A percentile compares a stretch with the other conserved stretches of the same genome.
Conservation (phyloP, 2,329 filamentous ascomycete species). For the Claviceps monticola region DNA sequence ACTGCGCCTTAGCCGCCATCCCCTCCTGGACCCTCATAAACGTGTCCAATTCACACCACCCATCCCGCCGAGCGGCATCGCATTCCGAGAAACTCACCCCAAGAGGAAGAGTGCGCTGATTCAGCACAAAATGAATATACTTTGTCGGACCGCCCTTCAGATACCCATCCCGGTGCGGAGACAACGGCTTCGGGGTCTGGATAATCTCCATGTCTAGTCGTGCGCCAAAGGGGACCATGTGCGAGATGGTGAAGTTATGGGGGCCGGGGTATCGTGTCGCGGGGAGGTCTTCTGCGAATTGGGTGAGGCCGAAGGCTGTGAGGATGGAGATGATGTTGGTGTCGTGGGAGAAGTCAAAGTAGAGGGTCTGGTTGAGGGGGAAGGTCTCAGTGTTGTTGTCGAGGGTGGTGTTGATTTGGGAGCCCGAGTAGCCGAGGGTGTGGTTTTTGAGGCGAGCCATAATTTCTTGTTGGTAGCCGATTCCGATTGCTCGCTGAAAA, state of each 20-base stretch:
- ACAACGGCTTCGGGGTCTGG: conserved; percentile 48
- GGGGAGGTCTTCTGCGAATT: conserved; percentile 50
- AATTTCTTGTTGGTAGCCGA: conserved; percentile 61
- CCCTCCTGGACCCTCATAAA: conserved; percentile 50
- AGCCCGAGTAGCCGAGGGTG: conserved; percentile 41
- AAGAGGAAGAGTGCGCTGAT: conserved; percentile 59
- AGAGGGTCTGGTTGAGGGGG: conserved; percentile 57
- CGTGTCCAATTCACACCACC: conserved; percentile 61
- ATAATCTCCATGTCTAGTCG: conserved; percentile 64
- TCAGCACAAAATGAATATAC: conserved; percentile 63
- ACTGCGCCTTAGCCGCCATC: conserved; percentile 45
- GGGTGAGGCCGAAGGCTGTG: conserved; percentile 57
- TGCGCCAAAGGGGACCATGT: conserved; percentile 58
- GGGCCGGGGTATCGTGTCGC: conserved; percentile 38
- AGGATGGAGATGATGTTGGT: conserved; percentile 58
- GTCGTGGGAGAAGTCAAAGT: conserved; percentile 69
- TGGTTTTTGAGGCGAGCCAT: conserved; percentile 57
- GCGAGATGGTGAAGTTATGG: conserved; percentile 50
- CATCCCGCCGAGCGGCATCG: conserved; percentile 47
- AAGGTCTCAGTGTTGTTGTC: conserved; percentile 56
- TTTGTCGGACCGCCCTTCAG: conserved; percentile 39
- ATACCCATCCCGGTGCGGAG: conserved; percentile 40
- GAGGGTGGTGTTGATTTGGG: conserved; percentile 55
- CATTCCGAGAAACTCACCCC: conserved; percentile 53
- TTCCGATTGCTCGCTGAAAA: conserved; percentile 48